These are phyloP conservation scores for Rhizopogon roseolus DNA, from an alignment of 768 basidiomycete species.

Conservation along the genomic window DNA sequence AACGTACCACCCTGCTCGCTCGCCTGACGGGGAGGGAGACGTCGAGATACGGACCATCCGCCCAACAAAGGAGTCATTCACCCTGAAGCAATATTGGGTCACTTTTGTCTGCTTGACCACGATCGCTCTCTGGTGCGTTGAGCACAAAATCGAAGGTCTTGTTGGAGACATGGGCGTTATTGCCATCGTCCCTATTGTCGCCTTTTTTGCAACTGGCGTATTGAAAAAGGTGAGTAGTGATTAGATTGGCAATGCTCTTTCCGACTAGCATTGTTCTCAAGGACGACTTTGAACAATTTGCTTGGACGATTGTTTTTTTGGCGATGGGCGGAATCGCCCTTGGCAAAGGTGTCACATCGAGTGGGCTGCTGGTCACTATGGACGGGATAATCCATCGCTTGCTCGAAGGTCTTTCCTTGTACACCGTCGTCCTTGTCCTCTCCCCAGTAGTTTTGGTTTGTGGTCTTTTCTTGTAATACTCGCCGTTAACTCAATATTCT, in stretches of 20 bases:
- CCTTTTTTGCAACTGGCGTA: constrained; percentile 91
- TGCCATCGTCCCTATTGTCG: constrained; percentile 86
- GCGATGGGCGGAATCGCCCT: constrained; percentile 98
- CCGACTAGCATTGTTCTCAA: constrained; percentile 23
- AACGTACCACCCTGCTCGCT: constrained; percentile 71
- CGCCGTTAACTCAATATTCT: neutral
- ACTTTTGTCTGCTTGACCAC: constrained; percentile 77
- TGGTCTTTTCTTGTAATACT: neutral
- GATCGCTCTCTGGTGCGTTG: constrained; percentile 87
- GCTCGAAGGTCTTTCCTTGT: constrained; percentile 59
- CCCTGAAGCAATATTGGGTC: constrained; percentile 87
- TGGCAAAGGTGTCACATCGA: constrained; percentile 88
- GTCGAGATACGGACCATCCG: constrained; percentile 84
- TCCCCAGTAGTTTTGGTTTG: constrained; percentile 66
- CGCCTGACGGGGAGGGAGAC: constrained; percentile 70
- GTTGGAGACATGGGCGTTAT: constrained; percentile 98
- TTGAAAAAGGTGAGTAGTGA: constrained; percentile 73
- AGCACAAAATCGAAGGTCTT: constrained; percentile 64
- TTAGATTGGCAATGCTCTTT: neutral
- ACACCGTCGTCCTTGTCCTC: constrained; percentile 67
- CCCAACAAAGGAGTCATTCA: constrained; percentile 78
- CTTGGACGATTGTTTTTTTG: constrained; percentile 93
- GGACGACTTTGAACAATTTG: constrained; percentile 94
- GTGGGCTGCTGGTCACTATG: constrained; percentile 80
- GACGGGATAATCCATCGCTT: constrained; percentile 55